A percentile compares a stretch with the other conserved stretches of the same genome.
Evolutionary conservation across 2,329 filamentous ascomycete genomes (phyloP).

Genomic region (Sclerotinia subarctica): DNA sequence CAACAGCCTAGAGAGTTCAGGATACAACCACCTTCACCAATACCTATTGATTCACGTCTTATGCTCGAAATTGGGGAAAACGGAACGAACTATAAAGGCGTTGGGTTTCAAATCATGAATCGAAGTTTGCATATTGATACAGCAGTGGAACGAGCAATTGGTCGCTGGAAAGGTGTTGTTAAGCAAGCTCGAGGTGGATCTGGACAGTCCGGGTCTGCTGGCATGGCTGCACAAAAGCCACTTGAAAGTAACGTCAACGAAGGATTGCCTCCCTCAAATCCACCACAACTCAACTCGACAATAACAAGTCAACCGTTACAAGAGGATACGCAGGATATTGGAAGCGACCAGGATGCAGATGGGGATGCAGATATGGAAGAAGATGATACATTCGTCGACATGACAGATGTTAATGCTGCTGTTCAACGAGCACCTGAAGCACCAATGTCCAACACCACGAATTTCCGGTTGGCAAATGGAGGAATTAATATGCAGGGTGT

Average conservation of each 20-base stretch:
- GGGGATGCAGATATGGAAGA: slow-evolving; percentile 49
- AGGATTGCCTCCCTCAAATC: slow-evolving; percentile 12
- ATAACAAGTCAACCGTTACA: slow-evolving; percentile 12
- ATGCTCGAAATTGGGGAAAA: slow-evolving; percentile 48
- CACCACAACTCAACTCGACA: slow-evolving; percentile 8
- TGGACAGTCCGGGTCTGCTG: slow-evolving; percentile 37
- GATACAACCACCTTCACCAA: slow-evolving; percentile 49
- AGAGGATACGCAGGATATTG: slow-evolving; percentile 22
- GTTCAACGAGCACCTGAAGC: slow-evolving; percentile 28
- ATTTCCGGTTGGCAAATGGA: slow-evolving; percentile 32
- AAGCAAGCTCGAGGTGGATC: slow-evolving; percentile 45
- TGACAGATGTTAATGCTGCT: slow-evolving; percentile 36
- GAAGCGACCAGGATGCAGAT: slow-evolving; percentile 34
- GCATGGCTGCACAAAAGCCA: slow-evolving; percentile 50
- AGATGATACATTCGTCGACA: slow-evolving; percentile 53
- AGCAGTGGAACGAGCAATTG: slow-evolving; percentile 53
- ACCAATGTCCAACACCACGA: slow-evolving; percentile 24
- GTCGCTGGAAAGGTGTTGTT: slow-evolving; percentile 61
- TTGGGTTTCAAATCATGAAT: slow-evolving; percentile 52
- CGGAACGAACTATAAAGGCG: slow-evolving; percentile 41
- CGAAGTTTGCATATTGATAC: slow-evolving; percentile 51
- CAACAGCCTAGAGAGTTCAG: slow-evolving; percentile 61
- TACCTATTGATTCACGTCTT: slow-evolving; percentile 51
- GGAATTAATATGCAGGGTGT: slow-evolving; percentile 22
- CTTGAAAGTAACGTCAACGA: slow-evolving; percentile 37